Base-by-base conservation (phyloP, 306 rosid genomes). In the Vigna unguiculata region DNA sequence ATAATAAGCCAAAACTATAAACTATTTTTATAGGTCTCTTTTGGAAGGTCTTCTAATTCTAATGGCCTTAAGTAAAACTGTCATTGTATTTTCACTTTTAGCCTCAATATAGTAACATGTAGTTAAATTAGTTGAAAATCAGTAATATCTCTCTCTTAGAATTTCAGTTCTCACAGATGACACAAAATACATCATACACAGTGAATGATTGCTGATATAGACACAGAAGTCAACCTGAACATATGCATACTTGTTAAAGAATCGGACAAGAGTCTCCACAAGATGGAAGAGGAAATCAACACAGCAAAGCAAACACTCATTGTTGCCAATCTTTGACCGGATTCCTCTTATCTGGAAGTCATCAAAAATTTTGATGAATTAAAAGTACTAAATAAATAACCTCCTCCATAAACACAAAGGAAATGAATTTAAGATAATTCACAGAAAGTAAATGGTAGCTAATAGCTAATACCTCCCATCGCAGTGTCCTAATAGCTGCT, bases 221-320 rank as follows among this genome's bases (percentile, higher is more conserved):
- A 53, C 25, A 13, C 36, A 60, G 72, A 58, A 77, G 64, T 30
- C 47, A 86, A 95, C 97, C 98, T 90, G 97, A 63, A 95, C 99
- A 76, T 95, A 95, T 53, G 99, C 97, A 88, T 95, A 95, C 87
- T 95, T 95, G 93, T 92, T 95, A 84, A 95, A 95, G 82, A 92
- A 95, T 40, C 97, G 92, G 67, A 95, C 97, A 67, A 95, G 97
- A 38, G 97, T 95, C 91, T 95, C 99, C 77, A 95, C 97, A 11
- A 95, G 90, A 87, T 95, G 91, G 87, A 95, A 95, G 71, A 95
- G 86, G 82, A 95, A 95, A 88, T 95, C 99, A 75, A 95, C 97
- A 76, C 96, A 95, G 84, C 97, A 95, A 79, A 95, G 97, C 68
- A 95, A 85, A 77, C 99, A 95, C 82, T 95, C 97, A 25, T 95